Conservation (phyloP, 2,329 filamentous ascomycete species). For the Teratosphaeria pseudoeucalypti region DNA sequence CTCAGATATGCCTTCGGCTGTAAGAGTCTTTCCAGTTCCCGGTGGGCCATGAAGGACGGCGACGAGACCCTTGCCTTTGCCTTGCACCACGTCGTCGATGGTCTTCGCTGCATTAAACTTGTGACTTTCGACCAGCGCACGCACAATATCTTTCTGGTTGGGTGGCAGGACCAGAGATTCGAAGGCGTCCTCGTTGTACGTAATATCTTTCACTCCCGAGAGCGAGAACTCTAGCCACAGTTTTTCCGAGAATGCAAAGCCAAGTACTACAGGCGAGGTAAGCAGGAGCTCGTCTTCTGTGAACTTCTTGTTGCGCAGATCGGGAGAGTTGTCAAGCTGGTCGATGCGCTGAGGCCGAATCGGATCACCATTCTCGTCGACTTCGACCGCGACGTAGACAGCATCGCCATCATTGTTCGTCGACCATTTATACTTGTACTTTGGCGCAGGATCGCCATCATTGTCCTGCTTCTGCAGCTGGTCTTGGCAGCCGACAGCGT, state of each 20-base stretch:
- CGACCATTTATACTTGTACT: constrained; percentile 30
- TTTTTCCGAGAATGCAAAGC: constrained; percentile 81
- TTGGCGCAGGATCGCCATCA: constrained; percentile 30
- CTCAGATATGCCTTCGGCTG: constrained; percentile 77
- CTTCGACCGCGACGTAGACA: constrained; percentile 44
- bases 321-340: constrained; percentile 32
- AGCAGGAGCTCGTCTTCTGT: constrained; percentile 76
- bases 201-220: constrained; percentile 66
- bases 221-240: constrained; percentile 83
- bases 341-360: constrained; percentile 50
- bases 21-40: constrained; percentile 80
- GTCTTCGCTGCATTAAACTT: constrained; percentile 71
- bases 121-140: constrained; percentile 72
- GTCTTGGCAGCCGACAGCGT: constrained; percentile 38
- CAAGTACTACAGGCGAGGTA: constrained; percentile 72
- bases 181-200: constrained; percentile 77
- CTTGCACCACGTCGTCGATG: constrained; percentile 61
- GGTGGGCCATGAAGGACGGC: constrained; percentile 74
- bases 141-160: constrained; percentile 56
- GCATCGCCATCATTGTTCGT: constrained; percentile 41
- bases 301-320: constrained; percentile 37
- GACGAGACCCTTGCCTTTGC: constrained; percentile 79
- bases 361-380: constrained; percentile 46
- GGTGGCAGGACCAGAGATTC: constrained; percentile 63
- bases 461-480: constrained; percentile 36